Percentiles rank a stretch among this genome's conserved stretches.
Evolutionary conservation across 129 eudicot genomes (phyloP).

Genomic region (Chrysanthemum makinoi): DNA sequence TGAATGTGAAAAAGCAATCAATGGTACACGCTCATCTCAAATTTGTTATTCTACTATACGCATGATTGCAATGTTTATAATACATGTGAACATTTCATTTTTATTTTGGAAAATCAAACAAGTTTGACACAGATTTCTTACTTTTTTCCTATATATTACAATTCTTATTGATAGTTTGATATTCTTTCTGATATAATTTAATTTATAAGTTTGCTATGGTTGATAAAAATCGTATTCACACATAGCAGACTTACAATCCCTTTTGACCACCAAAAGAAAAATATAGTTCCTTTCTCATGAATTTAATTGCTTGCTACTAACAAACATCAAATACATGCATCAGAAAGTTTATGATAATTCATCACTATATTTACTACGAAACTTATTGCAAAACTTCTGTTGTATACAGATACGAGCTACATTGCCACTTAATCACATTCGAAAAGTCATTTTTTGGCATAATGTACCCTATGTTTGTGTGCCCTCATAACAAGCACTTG

Average conservation of each 20-base stretch:
- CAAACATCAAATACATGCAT: too few species aligned
- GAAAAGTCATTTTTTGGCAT: slow-evolving; percentile 68
- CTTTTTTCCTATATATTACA: neutral
- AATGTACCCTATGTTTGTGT: too few species aligned
- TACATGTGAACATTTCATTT: too few species aligned
- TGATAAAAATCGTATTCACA: too few species aligned
- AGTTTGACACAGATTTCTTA: neutral
- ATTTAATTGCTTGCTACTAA: too few species aligned
- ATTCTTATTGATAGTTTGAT: neutral
- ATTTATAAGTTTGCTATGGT: too few species aligned
- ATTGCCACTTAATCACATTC: slow-evolving; percentile 67
- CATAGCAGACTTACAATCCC: neutral
- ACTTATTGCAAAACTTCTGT: slow-evolving; percentile 6
- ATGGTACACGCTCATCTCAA: too few species aligned
- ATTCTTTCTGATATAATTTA: neutral
- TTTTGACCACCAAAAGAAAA: slow-evolving; percentile 1
- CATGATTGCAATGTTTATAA: too few species aligned
- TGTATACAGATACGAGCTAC: slow-evolving; percentile 56
- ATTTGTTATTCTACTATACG: too few species aligned
- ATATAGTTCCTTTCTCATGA: neutral
- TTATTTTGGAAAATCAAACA: slow-evolving; percentile 19
- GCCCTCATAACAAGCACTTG: too few species aligned
- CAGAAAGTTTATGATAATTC: slow-evolving; percentile 12
- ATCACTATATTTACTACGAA: neutral
- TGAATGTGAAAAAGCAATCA: too few species aligned